These are phyloP conservation scores for Gentiana dahurica DNA, from an alignment of 257 asterid genomes.

Conservation along the genomic window DNA sequence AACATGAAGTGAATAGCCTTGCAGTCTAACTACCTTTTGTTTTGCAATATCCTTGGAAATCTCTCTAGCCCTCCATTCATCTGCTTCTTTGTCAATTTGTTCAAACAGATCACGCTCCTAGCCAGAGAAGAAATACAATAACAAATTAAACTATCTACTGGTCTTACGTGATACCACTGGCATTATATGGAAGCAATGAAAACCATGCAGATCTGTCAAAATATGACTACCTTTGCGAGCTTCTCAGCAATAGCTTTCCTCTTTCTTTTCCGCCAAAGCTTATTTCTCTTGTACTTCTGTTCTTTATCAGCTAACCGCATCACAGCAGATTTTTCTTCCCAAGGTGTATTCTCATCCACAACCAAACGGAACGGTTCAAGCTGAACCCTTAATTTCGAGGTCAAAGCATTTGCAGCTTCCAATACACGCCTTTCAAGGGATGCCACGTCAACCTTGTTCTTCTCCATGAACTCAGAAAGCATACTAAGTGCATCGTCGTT, in stretches of 20 bases:
- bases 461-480: constrained; percentile 32
- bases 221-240: constrained; percentile 40
- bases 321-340: constrained; percentile 86
- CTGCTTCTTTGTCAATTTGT: constrained; percentile 67
- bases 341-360: constrained; percentile 51
- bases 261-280: constrained; percentile 77
- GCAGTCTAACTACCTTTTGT: constrained; percentile 45
- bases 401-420: constrained; percentile 53
- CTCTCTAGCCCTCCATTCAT: constrained; percentile 91
- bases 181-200: constrained; percentile 1
- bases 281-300: constrained; percentile 74
- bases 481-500: constrained; percentile 22
- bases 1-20: not conserved
- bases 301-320: constrained; percentile 49
- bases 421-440: constrained; percentile 43
- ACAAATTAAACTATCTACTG: not conserved
- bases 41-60: constrained; percentile 79
- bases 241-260: constrained; percentile 57
- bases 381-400: constrained; percentile 54
- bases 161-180: constrained; percentile 2
- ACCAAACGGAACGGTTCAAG: constrained; percentile 80
- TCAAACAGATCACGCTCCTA: constrained; percentile 65
- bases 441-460: constrained; percentile 29
- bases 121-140: constrained; percentile 3
- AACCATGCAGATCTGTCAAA: not conserved